A percentile compares a stretch with the other conserved stretches of the same genome.
Evolutionary conservation across 495 filamentous ascomycete species (phyloP).

Genomic region (Penicillium salamii): DNA sequence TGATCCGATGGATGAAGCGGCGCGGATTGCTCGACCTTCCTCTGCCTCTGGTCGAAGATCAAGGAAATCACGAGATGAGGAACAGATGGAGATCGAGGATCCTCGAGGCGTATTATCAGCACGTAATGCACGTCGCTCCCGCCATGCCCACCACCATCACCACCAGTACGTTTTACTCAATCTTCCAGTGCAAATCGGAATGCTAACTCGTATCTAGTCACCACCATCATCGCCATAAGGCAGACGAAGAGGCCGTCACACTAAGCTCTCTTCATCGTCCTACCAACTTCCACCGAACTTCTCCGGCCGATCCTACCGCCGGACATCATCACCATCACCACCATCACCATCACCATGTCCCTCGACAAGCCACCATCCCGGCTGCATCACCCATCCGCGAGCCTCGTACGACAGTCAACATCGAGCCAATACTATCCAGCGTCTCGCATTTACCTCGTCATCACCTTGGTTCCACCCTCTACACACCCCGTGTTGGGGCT

Average conservation of each 20-base stretch:
- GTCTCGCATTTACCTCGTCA: constrained; percentile 67
- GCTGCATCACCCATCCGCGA: constrained; percentile 53
- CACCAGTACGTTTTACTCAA: constrained; percentile 52
- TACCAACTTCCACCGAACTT: constrained; percentile 32
- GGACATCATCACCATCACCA: constrained; percentile 52
- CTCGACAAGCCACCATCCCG: constrained; percentile 31
- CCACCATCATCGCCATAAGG: constrained; percentile 75
- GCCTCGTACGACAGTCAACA: constrained; percentile 59
- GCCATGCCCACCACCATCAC: constrained; percentile 54
- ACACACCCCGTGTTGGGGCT: constrained; percentile 47
- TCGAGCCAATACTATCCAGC: constrained; percentile 64
- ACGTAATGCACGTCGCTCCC: constrained; percentile 54
- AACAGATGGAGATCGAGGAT: constrained; percentile 60
- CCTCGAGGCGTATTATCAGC: constrained; percentile 55
- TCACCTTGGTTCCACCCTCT: constrained; percentile 76
- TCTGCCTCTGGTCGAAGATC: constrained; percentile 57
- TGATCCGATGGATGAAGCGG: constrained; percentile 29
- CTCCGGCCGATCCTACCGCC: constrained; percentile 35
- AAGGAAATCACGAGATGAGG: constrained; percentile 53
- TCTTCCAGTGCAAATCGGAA: constrained; percentile 3
- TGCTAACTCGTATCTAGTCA: constrained; percentile 49
- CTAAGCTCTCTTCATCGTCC: constrained; percentile 34
- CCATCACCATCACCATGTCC: constrained; percentile 50
- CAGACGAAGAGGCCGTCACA: constrained; percentile 57
- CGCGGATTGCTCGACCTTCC: constrained; percentile 41